Percentiles rank a stretch among this genome's conserved stretches.
Conservation (phyloP, 805 yeast species). For the Suhomyces faveliae region DNA sequence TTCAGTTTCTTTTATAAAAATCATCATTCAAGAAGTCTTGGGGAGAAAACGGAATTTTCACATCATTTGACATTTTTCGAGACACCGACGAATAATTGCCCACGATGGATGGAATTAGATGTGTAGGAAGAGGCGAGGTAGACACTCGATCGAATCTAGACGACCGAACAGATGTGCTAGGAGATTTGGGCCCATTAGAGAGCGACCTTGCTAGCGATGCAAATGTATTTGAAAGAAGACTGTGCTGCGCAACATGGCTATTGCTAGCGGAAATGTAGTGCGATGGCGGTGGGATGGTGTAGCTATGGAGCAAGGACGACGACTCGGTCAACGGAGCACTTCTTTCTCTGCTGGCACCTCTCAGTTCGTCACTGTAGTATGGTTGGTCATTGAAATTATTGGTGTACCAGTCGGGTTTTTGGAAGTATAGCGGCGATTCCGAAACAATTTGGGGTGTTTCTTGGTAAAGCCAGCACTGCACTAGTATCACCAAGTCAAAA, state of each 20-base stretch:
- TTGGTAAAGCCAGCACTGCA: slow-evolving; percentile 30
- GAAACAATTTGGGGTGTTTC: background rate
- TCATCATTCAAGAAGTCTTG: slow-evolving; percentile 40
- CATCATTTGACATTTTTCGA: slow-evolving; percentile 34
- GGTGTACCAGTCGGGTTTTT: slow-evolving; percentile 41
- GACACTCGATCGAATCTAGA: slow-evolving; percentile 1
- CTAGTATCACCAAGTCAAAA: slow-evolving; percentile 30
- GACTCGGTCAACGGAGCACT: background rate
- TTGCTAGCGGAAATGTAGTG: slow-evolving; percentile 15
- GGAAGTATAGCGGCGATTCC: slow-evolving; percentile 21
- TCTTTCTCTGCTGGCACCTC: background rate
- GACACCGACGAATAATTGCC: slow-evolving; percentile 39
- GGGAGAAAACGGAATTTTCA: slow-evolving; percentile 41
- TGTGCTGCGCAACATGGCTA: background rate
- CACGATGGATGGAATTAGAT: slow-evolving; percentile 40
- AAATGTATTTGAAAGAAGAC: slow-evolving; percentile 17
- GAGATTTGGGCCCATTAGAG: slow-evolving; percentile 5
- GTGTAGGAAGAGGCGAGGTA: slow-evolving; percentile 25
- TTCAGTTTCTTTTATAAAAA: slow-evolving; percentile 10
- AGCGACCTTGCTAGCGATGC: slow-evolving; percentile 16
- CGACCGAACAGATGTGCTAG: slow-evolving; percentile 1
- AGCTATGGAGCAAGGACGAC: background rate
- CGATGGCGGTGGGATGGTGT: slow-evolving; percentile 13
- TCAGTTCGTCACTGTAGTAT: background rate
- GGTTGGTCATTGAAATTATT: slow-evolving; percentile 10